Conservation (phyloP, 1,139 yeast genomes). For the Candida pseudocylindracea region DNA sequence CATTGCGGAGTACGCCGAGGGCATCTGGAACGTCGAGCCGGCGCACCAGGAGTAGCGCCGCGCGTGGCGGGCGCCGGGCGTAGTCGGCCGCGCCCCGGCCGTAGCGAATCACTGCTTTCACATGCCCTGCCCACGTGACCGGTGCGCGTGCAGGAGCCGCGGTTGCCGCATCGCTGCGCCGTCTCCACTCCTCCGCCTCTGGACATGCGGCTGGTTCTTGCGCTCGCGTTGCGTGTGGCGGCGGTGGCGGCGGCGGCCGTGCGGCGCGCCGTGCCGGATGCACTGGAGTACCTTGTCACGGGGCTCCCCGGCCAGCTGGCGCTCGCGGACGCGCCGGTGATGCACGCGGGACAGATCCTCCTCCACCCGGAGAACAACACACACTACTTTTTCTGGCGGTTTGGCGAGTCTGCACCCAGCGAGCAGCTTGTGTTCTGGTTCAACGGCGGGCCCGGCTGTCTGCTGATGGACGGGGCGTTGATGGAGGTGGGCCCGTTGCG, state of each 20-base stretch:
- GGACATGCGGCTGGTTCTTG: too few relatives aligned
- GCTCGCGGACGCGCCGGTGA: constrained; percentile 18
- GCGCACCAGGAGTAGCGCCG: constrained; percentile 8
- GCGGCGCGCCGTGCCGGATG: not conserved
- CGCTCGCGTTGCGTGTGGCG: too few relatives aligned
- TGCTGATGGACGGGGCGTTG: constrained; percentile 93
- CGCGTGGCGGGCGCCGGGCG: not conserved
- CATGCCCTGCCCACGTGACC: too few relatives aligned
- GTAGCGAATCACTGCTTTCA: too few relatives aligned
- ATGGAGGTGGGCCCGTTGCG: constrained; percentile 87
- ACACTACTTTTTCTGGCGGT: constrained; percentile 69
- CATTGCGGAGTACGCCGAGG: constrained; percentile 80
- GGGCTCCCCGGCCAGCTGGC: constrained; percentile 17
- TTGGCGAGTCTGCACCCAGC: constrained; percentile 13
- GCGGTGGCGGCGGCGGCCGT: too few relatives aligned
- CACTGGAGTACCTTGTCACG: constrained; percentile 11
- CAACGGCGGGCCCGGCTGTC: constrained; percentile 96
- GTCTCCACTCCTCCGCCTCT: too few relatives aligned
- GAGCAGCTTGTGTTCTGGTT: constrained; percentile 55
- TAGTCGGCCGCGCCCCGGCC: too few relatives aligned
- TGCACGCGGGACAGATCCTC: constrained; percentile 56
- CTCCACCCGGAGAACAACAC: constrained; percentile 30
- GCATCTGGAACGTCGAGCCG: constrained; percentile 85
- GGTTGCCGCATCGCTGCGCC: too few relatives aligned
- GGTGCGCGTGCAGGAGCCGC: too few relatives aligned